A percentile compares a stretch with the other conserved stretches of the same genome.
phyloP scores from a whole-genome alignment of 139 green algal species.

The Coccomyxa sp. region DNA sequence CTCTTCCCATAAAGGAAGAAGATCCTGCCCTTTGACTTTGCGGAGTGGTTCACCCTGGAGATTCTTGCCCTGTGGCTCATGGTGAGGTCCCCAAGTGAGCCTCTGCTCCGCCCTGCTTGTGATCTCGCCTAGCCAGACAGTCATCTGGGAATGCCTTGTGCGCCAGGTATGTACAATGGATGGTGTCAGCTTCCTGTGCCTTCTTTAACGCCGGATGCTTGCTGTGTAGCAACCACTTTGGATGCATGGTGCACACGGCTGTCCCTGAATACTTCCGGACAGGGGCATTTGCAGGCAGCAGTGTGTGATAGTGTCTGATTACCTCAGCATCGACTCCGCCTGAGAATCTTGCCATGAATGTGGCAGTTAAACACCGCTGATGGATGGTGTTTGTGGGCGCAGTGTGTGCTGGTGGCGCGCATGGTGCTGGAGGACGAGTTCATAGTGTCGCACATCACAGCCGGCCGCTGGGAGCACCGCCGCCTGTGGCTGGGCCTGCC shows the following conservation, averaged over 20 bases:
- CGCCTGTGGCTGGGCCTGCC: slow-evolving; percentile 1
- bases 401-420: slow-evolving; percentile 1
- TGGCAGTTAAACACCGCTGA: neutral
- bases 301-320: too few relatives aligned
- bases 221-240: neutral
- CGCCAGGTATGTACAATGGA: neutral
- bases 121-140: neutral
- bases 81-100: too few relatives aligned
- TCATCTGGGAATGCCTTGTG: neutral
- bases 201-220: neutral
- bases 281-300: too few relatives aligned
- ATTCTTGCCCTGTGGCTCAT: neutral
- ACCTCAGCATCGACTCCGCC: too few relatives aligned
- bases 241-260: neutral
- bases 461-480: neutral
- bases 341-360: too few relatives aligned
- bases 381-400: neutral
- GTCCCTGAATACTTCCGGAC: too few relatives aligned
- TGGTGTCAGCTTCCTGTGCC: neutral
- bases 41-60: neutral
- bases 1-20: neutral
- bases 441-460: neutral
- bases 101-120: neutral
- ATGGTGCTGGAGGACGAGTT: slow-evolving; percentile 5
- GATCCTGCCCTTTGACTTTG: neutral